Conservation (phyloP, 2,329 filamentous ascomycete species). For the Ophiognomonia clavigignenti-juglandacearum region DNA sequence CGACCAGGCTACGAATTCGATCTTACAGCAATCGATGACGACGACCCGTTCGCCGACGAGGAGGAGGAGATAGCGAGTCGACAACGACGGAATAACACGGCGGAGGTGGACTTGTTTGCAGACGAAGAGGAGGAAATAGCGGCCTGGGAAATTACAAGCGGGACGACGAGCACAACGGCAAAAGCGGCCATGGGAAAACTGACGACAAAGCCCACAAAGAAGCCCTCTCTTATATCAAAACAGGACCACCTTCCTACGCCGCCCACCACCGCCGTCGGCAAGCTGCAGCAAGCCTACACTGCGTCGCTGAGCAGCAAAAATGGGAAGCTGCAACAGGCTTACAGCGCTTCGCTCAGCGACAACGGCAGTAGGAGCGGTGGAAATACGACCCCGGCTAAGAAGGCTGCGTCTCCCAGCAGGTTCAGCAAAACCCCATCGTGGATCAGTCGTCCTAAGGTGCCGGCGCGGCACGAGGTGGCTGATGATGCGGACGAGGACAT, state of each 20-base stretch:
- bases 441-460: neutral
- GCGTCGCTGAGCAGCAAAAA: slow-evolving; percentile 24
- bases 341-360: slow-evolving; percentile 27
- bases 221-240: slow-evolving; percentile 37
- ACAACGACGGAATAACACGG: too few relatives aligned
- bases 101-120: neutral
- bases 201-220: slow-evolving; percentile 39
- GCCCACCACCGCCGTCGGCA: slow-evolving; percentile 18
- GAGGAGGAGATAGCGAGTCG: neutral
- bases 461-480: slow-evolving; percentile 21
- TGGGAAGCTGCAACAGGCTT: slow-evolving; percentile 28
- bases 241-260: slow-evolving; percentile 39
- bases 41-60: slow-evolving; percentile 5
- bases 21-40: slow-evolving; percentile 11
- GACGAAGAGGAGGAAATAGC: neutral
- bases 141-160: too few relatives aligned
- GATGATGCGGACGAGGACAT: slow-evolving; percentile 27
- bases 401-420: slow-evolving; percentile 14
- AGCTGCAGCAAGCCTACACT: slow-evolving; percentile 30
- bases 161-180: slow-evolving; percentile 17
- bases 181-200: slow-evolving; percentile 40
- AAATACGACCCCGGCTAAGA: slow-evolving; percentile 6
- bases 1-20: slow-evolving; percentile 17
- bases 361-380: slow-evolving; percentile 11
- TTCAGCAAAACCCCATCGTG: slow-evolving; percentile 15